Percentiles rank a stretch among this genome's conserved stretches.
Evolutionary conservation across 1,139 yeast genomes (phyloP).

Genomic region (Candida sojae): DNA sequence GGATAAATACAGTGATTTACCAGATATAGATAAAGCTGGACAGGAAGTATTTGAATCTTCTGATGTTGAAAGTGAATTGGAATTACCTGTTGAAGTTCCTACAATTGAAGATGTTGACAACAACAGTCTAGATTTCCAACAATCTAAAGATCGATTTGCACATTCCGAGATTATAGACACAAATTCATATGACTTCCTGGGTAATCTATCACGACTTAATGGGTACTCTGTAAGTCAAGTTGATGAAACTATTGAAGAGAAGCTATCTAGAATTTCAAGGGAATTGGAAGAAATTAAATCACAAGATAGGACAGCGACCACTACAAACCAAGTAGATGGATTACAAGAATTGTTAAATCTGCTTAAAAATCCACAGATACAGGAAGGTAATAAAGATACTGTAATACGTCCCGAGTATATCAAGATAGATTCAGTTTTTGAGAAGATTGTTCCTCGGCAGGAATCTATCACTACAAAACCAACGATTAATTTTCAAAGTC

Average conservation of each 20-base stretch:
- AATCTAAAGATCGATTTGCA: conserved; percentile 23
- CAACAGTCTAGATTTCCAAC: conserved; percentile 20
- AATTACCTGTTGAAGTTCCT: not conserved
- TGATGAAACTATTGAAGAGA: conserved; percentile 44
- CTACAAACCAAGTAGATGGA: conserved; percentile 4
- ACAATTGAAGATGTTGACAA: conserved; percentile 15
- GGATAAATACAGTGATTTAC: conserved; percentile 25
- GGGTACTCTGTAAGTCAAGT: conserved; percentile 28
- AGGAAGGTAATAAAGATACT: not conserved
- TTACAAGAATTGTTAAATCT: conserved; percentile 11
- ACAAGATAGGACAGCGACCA: not conserved
- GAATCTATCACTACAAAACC: not conserved
- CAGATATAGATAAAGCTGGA: conserved; percentile 29
- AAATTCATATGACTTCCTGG: conserved; percentile 39
- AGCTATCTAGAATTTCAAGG: conserved; percentile 42
- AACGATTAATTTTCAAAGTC: conserved; percentile 1
- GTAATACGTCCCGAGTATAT: not conserved
- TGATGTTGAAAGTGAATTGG: conserved; percentile 40
- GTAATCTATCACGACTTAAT: conserved; percentile 24
- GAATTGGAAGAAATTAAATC: conserved; percentile 43
- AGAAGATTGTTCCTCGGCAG: not conserved
- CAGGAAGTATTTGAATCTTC: conserved; percentile 53
- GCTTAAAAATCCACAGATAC: not conserved
- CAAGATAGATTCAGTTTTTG: conserved; percentile 2
- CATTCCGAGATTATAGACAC: conserved; percentile 17